Evolutionary conservation across 495 filamentous ascomycete species (phyloP).

Genomic region (Daldinia caldariorum): DNA sequence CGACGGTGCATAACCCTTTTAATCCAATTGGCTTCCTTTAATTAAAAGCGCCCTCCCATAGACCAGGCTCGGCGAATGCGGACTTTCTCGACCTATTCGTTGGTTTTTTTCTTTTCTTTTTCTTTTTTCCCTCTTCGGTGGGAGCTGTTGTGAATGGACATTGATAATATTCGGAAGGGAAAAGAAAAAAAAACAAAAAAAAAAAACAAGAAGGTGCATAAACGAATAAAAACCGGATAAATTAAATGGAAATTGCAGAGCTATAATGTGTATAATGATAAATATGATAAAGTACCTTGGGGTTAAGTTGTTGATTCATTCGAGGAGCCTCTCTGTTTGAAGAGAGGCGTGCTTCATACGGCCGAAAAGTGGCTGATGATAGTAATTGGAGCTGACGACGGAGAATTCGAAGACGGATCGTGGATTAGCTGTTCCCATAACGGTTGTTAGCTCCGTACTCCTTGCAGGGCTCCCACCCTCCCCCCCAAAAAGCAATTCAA

Average conservation of each 20-base stretch:
- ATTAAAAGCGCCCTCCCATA: slow-evolving; percentile 38
- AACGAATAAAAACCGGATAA: slow-evolving; percentile 20
- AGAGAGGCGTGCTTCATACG: slow-evolving; percentile 53
- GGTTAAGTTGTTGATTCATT: slow-evolving; percentile 61
- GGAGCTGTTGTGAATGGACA: slow-evolving; percentile 8
- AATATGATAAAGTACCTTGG: slow-evolving; percentile 53
- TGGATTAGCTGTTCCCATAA: slow-evolving; percentile 35
- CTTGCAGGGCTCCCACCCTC: slow-evolving; percentile 15
- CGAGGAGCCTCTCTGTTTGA: slow-evolving; percentile 54
- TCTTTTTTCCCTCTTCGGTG: slow-evolving; percentile 15
- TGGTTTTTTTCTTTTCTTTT: neutral
- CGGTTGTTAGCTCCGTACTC: slow-evolving; percentile 41
- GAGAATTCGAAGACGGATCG: slow-evolving; percentile 34
- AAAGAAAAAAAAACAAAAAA: too few species aligned
- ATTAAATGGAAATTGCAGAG: neutral
- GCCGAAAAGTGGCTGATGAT: slow-evolving; percentile 43
- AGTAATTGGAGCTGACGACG: slow-evolving; percentile 23
- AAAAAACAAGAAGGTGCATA: slow-evolving; percentile 29
- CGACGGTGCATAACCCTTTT: slow-evolving; percentile 35
- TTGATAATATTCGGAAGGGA: neutral
- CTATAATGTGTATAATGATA: slow-evolving; percentile 15
- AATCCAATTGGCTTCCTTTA: slow-evolving; percentile 43
- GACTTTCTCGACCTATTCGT: slow-evolving; percentile 23
- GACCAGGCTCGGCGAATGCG: slow-evolving; percentile 37
- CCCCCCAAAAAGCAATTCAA: slow-evolving; percentile 6